A percentile compares a stretch with the other conserved stretches of the same genome.
Conservation (phyloP, 257 asterid genomes). For the Perilla frutescens region DNA sequence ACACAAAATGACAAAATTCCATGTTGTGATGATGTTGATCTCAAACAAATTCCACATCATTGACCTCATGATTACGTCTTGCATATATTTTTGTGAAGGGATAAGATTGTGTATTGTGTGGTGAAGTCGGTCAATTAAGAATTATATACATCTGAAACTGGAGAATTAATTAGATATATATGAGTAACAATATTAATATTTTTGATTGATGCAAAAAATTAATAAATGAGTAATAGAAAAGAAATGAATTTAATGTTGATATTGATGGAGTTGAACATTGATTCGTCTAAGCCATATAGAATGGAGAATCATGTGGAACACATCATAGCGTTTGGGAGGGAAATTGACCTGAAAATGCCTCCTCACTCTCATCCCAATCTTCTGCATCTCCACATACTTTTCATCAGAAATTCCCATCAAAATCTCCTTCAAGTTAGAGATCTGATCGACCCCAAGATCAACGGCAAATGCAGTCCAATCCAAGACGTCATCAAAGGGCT, state of each 20-base stretch:
- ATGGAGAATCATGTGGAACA: constrained; percentile 66
- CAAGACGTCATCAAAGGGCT: constrained; percentile 58
- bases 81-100: too few species aligned
- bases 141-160: too few species aligned
- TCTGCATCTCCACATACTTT: constrained; percentile 52
- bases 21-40: too few species aligned
- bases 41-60: too few species aligned
- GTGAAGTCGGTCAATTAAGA: too few species aligned
- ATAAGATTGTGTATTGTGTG: too few species aligned
- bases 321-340: constrained; percentile 58
- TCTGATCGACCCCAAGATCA: constrained; percentile 42
- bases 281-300: constrained; percentile 67
- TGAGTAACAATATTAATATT: too few species aligned
- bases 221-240: too few species aligned
- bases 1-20: too few species aligned
- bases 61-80: too few species aligned
- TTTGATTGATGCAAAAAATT: too few species aligned
- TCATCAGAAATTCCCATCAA: constrained; percentile 43
- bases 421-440: constrained; percentile 54
- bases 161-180: too few species aligned
- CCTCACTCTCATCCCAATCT: constrained; percentile 47
- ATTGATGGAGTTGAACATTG: constrained; percentile 51
- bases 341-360: constrained; percentile 62
- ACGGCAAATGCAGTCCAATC: constrained; percentile 58
- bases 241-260: neutral